These are phyloP conservation scores for Globisporangium barbulae DNA, from an alignment of 352 stramenopile species.

Conservation along the genomic window DNA sequence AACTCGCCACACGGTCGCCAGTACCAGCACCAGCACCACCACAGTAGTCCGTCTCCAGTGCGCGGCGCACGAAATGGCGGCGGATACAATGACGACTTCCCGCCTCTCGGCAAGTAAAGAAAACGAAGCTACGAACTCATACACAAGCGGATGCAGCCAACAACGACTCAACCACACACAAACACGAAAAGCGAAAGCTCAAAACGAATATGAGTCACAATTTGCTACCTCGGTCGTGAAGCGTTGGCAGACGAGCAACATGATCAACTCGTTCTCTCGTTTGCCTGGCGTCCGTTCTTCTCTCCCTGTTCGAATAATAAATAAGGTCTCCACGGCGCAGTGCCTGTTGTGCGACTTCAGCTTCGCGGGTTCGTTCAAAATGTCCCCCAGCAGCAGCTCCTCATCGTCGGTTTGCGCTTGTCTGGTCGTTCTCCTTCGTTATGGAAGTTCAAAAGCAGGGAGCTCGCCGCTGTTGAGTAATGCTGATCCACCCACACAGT, in stretches of 20 bases:
- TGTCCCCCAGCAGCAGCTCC: background rate
- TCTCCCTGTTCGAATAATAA: slow-evolving; percentile 4
- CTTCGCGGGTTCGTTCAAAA: background rate
- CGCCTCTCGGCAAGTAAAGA: slow-evolving; percentile 52
- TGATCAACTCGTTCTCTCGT: background rate
- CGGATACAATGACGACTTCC: slow-evolving; percentile 71
- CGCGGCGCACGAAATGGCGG: slow-evolving; percentile 16
- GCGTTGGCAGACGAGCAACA: background rate
- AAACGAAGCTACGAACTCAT: slow-evolving; percentile 17
- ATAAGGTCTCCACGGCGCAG: slow-evolving; percentile 1
- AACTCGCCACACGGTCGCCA: slow-evolving; percentile 11
- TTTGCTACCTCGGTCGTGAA: background rate
- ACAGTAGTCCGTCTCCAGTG: slow-evolving; percentile 15
- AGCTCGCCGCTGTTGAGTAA: slow-evolving; percentile 6
- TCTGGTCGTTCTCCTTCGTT: background rate
- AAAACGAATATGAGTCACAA: background rate
- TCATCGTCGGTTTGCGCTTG: background rate
- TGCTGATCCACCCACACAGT: background rate
- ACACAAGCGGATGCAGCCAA: background rate
- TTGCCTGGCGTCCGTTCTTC: background rate
- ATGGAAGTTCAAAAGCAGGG: slow-evolving; percentile 9
- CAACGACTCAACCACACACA: background rate
- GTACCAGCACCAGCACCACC: slow-evolving; percentile 6
- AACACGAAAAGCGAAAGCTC: background rate
- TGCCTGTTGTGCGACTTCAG: too few species aligned